Percentiles rank a stretch among this genome's conserved stretches.
phyloP scores from a whole-genome alignment of 2,329 filamentous ascomycete species.

The Neonectria punicea region DNA sequence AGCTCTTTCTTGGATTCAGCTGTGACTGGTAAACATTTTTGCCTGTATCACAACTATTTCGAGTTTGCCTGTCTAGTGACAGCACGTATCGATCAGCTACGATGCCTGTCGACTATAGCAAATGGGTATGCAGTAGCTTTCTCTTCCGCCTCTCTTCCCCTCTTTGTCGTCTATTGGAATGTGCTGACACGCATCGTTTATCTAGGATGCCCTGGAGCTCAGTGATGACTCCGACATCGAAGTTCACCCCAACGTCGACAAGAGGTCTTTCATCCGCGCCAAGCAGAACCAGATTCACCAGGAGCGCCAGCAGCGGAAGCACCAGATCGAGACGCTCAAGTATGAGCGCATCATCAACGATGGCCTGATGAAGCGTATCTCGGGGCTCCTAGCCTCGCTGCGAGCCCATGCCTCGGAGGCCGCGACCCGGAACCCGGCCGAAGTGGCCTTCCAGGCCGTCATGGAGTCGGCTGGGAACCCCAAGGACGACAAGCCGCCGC shows the following conservation, averaged over 20 bases:
- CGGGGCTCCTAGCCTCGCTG: constrained; percentile 78
- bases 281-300: constrained; percentile 98
- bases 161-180: neutral
- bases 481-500: constrained; percentile 79
- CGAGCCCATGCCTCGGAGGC: constrained; percentile 77
- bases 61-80: neutral
- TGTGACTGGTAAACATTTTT: neutral
- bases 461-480: constrained; percentile 82
- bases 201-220: constrained; percentile 88
- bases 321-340: constrained; percentile 89
- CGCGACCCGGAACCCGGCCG: constrained; percentile 73
- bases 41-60: neutral
- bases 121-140: constrained; percentile 65
- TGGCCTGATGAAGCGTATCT: constrained; percentile 86
- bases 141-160: neutral
- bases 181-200: constrained; percentile 24
- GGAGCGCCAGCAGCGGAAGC: constrained; percentile 84
- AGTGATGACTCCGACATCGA: constrained; percentile 98
- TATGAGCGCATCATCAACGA: constrained; percentile 96
- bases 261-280: constrained; percentile 96
- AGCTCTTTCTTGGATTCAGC: neutral
- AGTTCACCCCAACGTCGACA: constrained; percentile 98
- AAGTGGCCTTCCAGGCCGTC: constrained; percentile 88
- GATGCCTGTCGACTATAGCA: constrained; percentile 71
- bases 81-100: constrained; percentile 18